Evolutionary conservation across 768 basidiomycete genomes (phyloP).

Genomic region (Austroboletus festivus): DNA sequence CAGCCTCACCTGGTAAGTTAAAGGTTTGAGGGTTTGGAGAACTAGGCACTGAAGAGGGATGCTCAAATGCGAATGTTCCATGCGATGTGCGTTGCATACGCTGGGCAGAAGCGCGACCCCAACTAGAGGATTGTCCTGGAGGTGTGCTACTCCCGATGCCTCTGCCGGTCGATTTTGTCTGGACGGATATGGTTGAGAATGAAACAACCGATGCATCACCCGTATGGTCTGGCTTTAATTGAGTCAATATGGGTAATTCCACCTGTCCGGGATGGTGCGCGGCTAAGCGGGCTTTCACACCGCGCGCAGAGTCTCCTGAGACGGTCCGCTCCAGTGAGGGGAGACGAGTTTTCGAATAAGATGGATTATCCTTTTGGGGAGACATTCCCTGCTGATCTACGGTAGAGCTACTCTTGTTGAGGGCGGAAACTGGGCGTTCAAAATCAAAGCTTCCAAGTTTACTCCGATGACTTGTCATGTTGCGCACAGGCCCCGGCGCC

Average conservation of each 20-base stretch:
- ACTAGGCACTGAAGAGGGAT: constrained; percentile 53
- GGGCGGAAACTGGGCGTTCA: constrained; percentile 55
- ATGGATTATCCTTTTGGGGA: constrained; percentile 2
- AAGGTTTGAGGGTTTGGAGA: constrained; percentile 25
- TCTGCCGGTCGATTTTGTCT: constrained; percentile 39
- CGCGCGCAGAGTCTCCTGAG: constrained; percentile 27
- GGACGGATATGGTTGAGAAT: constrained; percentile 34
- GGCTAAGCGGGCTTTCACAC: constrained; percentile 9
- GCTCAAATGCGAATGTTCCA: constrained; percentile 66
- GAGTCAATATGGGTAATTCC: constrained; percentile 21
- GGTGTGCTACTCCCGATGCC: constrained; percentile 20
- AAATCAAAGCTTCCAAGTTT: constrained; percentile 79
- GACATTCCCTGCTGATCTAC: constrained; percentile 16
- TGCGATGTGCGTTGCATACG: constrained; percentile 43
- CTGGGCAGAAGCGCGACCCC: constrained; percentile 53
- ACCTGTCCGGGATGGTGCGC: constrained; percentile 10
- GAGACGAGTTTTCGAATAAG: constrained; percentile 13
- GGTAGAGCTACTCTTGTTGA: constrained; percentile 31
- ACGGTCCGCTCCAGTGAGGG: constrained; percentile 22
- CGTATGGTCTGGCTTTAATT: constrained; percentile 37
- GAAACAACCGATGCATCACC: constrained; percentile 34
- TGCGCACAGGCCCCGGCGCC: constrained; percentile 15
- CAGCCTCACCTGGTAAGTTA: constrained; percentile 15
- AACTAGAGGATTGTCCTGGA: constrained; percentile 49
- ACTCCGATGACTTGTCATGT: constrained; percentile 39